Evolutionary conservation across 768 basidiomycete genomes (phyloP).

Genomic region (Hypsizygus marmoreus): DNA sequence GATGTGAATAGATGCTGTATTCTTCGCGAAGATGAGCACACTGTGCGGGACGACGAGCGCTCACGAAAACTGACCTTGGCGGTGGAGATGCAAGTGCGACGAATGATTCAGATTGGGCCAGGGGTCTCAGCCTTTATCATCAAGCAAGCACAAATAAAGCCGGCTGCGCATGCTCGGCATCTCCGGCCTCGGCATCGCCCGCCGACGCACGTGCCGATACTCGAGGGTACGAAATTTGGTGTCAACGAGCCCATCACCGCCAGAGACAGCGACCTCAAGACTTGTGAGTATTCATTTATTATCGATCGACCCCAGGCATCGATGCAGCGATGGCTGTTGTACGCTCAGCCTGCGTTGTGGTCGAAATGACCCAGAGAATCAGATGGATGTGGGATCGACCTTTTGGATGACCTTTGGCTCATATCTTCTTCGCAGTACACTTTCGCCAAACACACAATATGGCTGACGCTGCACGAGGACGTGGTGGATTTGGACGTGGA

Average conservation of each 20-base stretch:
- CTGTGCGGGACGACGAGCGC: neutral
- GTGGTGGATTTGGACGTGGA: slow-evolving; percentile 81
- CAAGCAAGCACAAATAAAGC: slow-evolving; percentile 14
- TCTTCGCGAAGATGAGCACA: slow-evolving; percentile 11
- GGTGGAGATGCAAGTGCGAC: slow-evolving; percentile 9
- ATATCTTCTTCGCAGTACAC: slow-evolving; percentile 19
- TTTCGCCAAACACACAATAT: slow-evolving; percentile 44
- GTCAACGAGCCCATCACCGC: slow-evolving; percentile 32
- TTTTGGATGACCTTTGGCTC: slow-evolving; percentile 45
- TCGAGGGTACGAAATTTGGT: slow-evolving; percentile 15
- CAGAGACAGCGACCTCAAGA: slow-evolving; percentile 40
- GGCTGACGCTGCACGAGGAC: slow-evolving; percentile 80
- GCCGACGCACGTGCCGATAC: slow-evolving; percentile 12
- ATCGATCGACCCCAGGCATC: slow-evolving; percentile 3
- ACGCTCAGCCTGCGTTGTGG: slow-evolving; percentile 12
- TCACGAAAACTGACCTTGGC: slow-evolving; percentile 11
- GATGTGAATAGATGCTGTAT: slow-evolving; percentile 16
- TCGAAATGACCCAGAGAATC: slow-evolving; percentile 8
- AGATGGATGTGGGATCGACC: slow-evolving; percentile 51
- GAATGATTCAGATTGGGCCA: neutral
- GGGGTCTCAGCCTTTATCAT: slow-evolving; percentile 15
- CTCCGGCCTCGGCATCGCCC: slow-evolving; percentile 16
- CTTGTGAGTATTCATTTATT: slow-evolving; percentile 35
- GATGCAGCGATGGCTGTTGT: slow-evolving; percentile 6
- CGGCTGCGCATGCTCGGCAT: too few species aligned